A percentile compares a stretch with the other conserved stretches of the same genome.
phyloP scores from a whole-genome alignment of 257 asterid genomes.

The Gardenia jasminoides region DNA sequence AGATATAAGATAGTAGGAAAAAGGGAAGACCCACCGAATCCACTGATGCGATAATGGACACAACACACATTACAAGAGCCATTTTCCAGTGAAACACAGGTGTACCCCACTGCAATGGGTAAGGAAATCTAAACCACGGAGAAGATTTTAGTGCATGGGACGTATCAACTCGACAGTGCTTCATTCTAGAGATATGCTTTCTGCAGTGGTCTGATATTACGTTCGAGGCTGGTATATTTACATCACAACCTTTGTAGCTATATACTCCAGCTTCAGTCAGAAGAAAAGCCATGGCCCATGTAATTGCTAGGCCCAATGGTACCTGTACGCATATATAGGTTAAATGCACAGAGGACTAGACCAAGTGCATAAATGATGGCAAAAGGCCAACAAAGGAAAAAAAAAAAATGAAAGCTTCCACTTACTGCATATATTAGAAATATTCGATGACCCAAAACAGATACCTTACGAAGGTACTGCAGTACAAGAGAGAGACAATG shows the following conservation, averaged over 20 bases:
- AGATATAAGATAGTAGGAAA: conserved; percentile 7
- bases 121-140: conserved; percentile 96
- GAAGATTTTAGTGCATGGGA: conserved; percentile 78
- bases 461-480: conserved; percentile 97
- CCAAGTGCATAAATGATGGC: neutral
- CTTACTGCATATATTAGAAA: conserved; percentile 87
- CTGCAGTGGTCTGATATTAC: conserved; percentile 81
- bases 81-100: conserved; percentile 91
- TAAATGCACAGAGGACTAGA: neutral
- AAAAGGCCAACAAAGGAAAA: neutral
- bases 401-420: conserved; percentile 4
- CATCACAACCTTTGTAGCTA: conserved; percentile 86
- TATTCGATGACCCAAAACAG: conserved; percentile 87
- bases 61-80: conserved; percentile 96
- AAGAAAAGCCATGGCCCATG: conserved; percentile 84
- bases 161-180: conserved; percentile 80
- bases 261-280: conserved; percentile 81
- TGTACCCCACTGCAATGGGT: conserved; percentile 95
- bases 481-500: conserved; percentile 21
- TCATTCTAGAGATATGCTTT: conserved; percentile 75
- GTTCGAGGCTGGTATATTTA: conserved; percentile 73
- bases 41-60: conserved; percentile 81
- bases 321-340: conserved; percentile 44
- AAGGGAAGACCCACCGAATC: conserved; percentile 76
- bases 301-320: conserved; percentile 75